A percentile compares a stretch with the other conserved stretches of the same genome.
Conservation (phyloP, 2,329 filamentous ascomycete species). For the Pseudocercospora fijiensis region DNA sequence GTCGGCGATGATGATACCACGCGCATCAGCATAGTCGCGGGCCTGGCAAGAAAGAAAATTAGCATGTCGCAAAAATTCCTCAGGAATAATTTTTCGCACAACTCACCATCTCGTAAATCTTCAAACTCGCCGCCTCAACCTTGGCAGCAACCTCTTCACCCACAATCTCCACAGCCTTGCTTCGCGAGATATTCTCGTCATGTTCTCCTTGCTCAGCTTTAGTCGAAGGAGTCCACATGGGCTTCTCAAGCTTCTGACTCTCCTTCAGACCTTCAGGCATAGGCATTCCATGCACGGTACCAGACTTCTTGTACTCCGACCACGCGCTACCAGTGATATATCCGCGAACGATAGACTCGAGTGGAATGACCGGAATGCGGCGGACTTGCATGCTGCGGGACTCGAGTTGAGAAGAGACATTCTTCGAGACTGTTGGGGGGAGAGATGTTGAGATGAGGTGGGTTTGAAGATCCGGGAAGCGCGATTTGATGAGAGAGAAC, state of each 20-base stretch:
- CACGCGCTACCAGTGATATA: conserved; percentile 86
- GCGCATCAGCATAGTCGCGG: conserved; percentile 61
- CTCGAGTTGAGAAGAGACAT: conserved; percentile 42
- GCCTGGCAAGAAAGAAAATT: conserved; percentile 42
- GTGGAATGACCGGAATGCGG: conserved; percentile 69
- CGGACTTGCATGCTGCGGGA: conserved; percentile 76
- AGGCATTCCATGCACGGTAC: conserved; percentile 76
- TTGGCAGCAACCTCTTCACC: conserved; percentile 63
- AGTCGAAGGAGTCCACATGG: conserved; percentile 78
- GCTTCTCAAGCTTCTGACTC: conserved; percentile 65
- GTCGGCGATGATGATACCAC: conserved; percentile 74
- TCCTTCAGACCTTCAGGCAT: conserved; percentile 68
- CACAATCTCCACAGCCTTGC: conserved; percentile 61
- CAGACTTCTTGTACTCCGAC: conserved; percentile 70
- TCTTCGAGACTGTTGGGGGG: conserved; percentile 50
- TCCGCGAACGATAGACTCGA: conserved; percentile 84
- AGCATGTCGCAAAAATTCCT: no score
- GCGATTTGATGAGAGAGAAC: conserved; percentile 61
- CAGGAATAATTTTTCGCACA: neutral
- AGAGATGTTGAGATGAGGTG: conserved; percentile 63
- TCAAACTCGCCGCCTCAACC: conserved; percentile 64
- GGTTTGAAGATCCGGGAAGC: conserved; percentile 59
- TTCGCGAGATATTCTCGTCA: conserved; percentile 81
- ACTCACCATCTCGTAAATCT: conserved; percentile 60
- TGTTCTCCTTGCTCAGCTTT: conserved; percentile 78